Evolutionary conservation across 805 yeast species (phyloP).

Genomic region (Ogataea glucozyma): DNA sequence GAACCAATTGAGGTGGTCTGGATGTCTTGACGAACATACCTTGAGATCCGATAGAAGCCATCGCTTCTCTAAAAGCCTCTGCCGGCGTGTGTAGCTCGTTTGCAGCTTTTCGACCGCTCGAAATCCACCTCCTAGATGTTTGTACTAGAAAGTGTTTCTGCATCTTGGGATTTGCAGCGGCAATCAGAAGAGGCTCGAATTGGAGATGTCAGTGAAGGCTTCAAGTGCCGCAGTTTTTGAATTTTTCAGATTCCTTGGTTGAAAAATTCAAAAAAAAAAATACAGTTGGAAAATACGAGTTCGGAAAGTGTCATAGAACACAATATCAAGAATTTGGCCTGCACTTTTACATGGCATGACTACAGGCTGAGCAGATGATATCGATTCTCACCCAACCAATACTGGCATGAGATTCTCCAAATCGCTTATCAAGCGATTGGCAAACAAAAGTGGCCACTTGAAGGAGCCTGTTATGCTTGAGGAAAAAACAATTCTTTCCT

Average conservation of each 20-base stretch:
- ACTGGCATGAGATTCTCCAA: conserved; percentile 15
- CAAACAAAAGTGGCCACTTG: conserved; percentile 1
- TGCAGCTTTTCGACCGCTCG: conserved; percentile 16
- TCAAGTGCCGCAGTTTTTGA: no score
- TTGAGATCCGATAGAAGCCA: conserved; percentile 39
- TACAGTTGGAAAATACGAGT: background rate
- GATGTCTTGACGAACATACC: conserved; percentile 31
- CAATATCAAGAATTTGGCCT: no score
- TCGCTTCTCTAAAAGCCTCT: conserved; percentile 34
- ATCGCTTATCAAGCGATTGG: conserved; percentile 6
- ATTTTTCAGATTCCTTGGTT: background rate
- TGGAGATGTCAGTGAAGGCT: no score
- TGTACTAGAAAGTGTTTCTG: background rate
- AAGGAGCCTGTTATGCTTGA: background rate
- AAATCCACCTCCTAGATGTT: conserved; percentile 6
- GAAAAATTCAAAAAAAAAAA: background rate
- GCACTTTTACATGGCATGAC: no score
- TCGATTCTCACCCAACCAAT: background rate
- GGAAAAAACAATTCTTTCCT: background rate
- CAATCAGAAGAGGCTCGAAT: no score
- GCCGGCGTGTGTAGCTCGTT: conserved; percentile 20
- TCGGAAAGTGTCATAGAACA: no score
- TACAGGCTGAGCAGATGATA: no score
- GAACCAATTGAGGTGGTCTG: conserved; percentile 36
- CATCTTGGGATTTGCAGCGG: no score